Evolutionary conservation across 805 yeast species (phyloP).

Genomic region (Candida sphagnicola): DNA sequence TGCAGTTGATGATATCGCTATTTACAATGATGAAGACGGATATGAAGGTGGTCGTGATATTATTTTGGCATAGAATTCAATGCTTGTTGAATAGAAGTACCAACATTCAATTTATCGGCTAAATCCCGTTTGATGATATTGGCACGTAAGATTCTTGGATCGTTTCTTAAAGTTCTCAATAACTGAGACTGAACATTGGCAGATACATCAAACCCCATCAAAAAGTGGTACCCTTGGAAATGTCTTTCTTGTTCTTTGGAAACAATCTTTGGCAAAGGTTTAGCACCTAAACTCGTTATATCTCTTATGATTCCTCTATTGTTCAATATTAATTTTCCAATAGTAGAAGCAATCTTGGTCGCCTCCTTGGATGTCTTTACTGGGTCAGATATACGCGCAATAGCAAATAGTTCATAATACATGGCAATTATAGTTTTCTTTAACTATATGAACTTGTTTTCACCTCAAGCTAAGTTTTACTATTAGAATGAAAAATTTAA

Average conservation of each 20-base stretch:
- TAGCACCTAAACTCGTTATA: constrained; percentile 73
- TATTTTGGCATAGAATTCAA: constrained; percentile 11
- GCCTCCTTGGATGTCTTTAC: constrained; percentile 38
- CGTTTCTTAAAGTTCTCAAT: constrained; percentile 71
- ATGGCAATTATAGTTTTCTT: too few relatives aligned
- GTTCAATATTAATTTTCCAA: constrained; percentile 77
- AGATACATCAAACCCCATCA: constrained; percentile 83
- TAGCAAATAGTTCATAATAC: constrained; percentile 89
- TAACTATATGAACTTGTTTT: too few relatives aligned
- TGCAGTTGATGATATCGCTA: too few relatives aligned
- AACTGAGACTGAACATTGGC: constrained; percentile 85
- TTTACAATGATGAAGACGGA: too few relatives aligned
- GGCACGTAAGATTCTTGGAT: constrained; percentile 87
- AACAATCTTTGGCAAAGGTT: constrained; percentile 74
- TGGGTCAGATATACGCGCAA: constrained; percentile 74
- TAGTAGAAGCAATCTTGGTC: constrained; percentile 47
- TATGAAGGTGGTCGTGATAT: not conserved
- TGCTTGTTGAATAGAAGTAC: constrained; percentile 52
- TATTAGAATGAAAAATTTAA: too few relatives aligned
- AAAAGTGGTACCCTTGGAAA: constrained; percentile 85
- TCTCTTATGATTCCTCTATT: constrained; percentile 94
- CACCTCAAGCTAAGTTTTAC: too few relatives aligned
- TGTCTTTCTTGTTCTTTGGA: constrained; percentile 85
- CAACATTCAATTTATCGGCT: constrained; percentile 48
- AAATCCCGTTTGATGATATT: constrained; percentile 63